Base-by-base conservation (phyloP, 192 early-diverging fungal species). In the Dispira parvispora region DNA sequence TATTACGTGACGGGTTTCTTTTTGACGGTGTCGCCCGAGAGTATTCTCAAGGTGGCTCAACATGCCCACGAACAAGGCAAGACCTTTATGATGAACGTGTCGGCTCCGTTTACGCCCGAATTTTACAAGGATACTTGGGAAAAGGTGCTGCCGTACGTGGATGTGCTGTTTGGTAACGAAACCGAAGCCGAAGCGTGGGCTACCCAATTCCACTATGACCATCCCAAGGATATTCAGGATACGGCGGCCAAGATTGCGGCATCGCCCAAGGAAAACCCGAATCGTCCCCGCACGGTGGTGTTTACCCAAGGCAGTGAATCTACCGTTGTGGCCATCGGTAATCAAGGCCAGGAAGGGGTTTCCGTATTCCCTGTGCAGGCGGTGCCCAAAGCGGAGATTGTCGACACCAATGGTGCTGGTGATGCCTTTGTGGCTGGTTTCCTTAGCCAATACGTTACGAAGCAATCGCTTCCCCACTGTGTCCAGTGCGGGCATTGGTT, bases 391-490 rank as follows among this genome's bases (percentile, higher is more conserved):
- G 65, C 73, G 42, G 80, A 93, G 65, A 91, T 98, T 68, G 87
- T 90, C 55, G 95, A 98, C 71, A 90, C 91, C 70, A 99, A 99
- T 75, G 96, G 92, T 65, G 94, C 94, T 65, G 96, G 96, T 69
- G 96, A 99, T 77, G 92, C 89, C 28, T 99, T 96, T 77, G 82
- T 80, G 64, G 96, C 90, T 54, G 96, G 91, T 28, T 99, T 96
- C 81, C 65, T 96, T 65, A 76, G 87, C 65, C 83, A 89, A 73
- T 79, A 81, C 61, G 85, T 90, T 61, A 84, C 83, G 73, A 89
- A 88, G 56, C 72, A 79, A 54, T 64, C 69, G 26, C 64, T 87
- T 45, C 79, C 83, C 53, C 71, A 75, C 43, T 84, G 82, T 69
- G 78, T 97, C 62, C 73, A 81, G 64, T 91, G 90, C 68, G 96